Conservation (phyloP, 768 basidiomycete species). For the Kwoniella botswanensis region DNA sequence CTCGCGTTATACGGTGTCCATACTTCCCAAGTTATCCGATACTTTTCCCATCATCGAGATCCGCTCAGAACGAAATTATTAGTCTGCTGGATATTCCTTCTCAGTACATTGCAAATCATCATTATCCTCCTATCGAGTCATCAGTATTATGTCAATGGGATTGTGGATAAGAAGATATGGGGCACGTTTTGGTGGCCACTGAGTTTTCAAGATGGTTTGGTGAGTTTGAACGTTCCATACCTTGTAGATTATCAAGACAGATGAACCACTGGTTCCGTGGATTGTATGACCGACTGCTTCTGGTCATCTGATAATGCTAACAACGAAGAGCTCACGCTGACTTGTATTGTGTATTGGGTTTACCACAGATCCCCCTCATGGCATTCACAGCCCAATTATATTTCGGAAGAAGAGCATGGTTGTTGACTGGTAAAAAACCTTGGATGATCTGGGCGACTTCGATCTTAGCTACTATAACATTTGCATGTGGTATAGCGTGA, state of each 20-base stretch:
- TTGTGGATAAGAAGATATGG: slow-evolving; percentile 39
- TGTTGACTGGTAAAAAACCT: slow-evolving; percentile 33
- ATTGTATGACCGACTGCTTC: no score
- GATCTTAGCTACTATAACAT: slow-evolving; percentile 37
- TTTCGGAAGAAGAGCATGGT: slow-evolving; percentile 49
- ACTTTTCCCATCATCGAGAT: slow-evolving; percentile 29
- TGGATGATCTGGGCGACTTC: slow-evolving; percentile 41
- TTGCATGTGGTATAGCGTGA: slow-evolving; percentile 46
- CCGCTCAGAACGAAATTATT: slow-evolving; percentile 22
- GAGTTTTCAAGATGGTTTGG: slow-evolving; percentile 51
- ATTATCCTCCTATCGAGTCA: slow-evolving; percentile 42
- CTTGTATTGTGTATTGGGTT: not conserved
- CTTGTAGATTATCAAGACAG: not conserved
- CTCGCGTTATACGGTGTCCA: slow-evolving; percentile 46
- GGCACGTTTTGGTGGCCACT: slow-evolving; percentile 52
- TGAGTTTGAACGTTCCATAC: slow-evolving; percentile 25
- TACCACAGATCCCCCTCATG: slow-evolving; percentile 45
- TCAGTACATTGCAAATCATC: slow-evolving; percentile 45
- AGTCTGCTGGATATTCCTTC: slow-evolving; percentile 42
- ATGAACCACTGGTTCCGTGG: no score
- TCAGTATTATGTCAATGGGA: slow-evolving; percentile 47
- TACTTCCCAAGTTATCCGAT: slow-evolving; percentile 41
- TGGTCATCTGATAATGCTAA: no score
- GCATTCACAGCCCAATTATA: slow-evolving; percentile 49
- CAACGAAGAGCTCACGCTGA: not conserved